These are phyloP conservation scores for Pyrenochaeta sp. DNA, from an alignment of 2,329 filamentous ascomycete genomes.

Conservation along the genomic window DNA sequence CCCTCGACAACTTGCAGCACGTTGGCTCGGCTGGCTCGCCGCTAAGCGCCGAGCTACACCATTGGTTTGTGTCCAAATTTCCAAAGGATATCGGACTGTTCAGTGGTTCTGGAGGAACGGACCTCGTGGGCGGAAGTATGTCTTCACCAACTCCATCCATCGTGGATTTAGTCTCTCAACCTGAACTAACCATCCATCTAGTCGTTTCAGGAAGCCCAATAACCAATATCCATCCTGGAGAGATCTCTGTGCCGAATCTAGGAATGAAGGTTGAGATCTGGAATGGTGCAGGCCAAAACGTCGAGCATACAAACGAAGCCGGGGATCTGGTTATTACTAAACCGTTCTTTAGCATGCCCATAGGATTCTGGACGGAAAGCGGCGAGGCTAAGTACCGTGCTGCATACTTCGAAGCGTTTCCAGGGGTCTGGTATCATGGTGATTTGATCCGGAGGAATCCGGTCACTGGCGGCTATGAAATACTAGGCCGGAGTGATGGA, in stretches of 20 bases:
- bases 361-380: neutral
- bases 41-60: too few species aligned
- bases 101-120: too few species aligned
- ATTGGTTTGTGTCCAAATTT: too few species aligned
- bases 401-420: neutral
- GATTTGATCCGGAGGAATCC: neutral
- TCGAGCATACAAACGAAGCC: neutral
- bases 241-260: neutral
- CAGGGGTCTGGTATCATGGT: neutral
- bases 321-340: neutral
- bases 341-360: neutral
- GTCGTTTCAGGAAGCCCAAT: too few species aligned
- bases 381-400: neutral
- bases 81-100: too few species aligned
- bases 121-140: too few species aligned
- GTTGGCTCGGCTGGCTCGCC: too few species aligned
- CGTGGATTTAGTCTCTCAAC: too few species aligned
- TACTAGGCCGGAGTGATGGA: conserved; percentile 68
- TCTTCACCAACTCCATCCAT: too few species aligned
- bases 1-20: too few species aligned
- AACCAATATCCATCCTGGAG: too few species aligned
- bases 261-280: neutral
- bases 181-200: too few species aligned
- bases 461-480: neutral
- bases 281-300: neutral